These are phyloP conservation scores for Ilyonectria sp. DNA, from an alignment of 2,329 filamentous ascomycete species.

Conservation along the genomic window DNA sequence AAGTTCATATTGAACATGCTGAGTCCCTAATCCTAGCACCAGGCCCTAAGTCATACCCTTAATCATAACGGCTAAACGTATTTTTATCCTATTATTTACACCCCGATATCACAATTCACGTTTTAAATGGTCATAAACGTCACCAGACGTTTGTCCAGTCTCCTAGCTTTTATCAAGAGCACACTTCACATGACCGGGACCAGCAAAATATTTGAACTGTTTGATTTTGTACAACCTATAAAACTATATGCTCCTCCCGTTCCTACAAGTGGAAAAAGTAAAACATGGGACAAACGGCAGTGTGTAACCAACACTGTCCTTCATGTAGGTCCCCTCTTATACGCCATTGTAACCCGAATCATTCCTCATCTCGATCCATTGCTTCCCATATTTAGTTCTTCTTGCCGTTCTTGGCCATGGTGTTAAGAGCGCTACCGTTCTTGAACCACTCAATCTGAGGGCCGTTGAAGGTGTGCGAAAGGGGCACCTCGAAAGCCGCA, in stretches of 20 bases:
- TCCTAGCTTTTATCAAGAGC: no score
- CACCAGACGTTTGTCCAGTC: not conserved
- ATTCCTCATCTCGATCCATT: constrained; percentile 40
- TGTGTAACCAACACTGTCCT: constrained; percentile 36
- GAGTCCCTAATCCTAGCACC: no score
- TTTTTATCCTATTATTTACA: no score
- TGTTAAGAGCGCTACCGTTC: constrained; percentile 97
- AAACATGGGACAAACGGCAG: constrained; percentile 40
- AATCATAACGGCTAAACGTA: no score
- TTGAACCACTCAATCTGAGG: constrained; percentile 99
- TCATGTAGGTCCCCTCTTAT: constrained; percentile 42
- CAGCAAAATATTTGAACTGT: constrained; percentile 35
- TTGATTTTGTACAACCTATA: constrained; percentile 49
- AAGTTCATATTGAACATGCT: no score
- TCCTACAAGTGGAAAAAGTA: constrained; percentile 44
- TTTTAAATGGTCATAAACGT: not conserved
- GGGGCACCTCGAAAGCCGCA: constrained; percentile 83
- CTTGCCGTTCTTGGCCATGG: constrained; percentile 85
- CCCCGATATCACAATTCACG: no score
- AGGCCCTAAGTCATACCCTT: no score
- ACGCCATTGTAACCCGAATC: constrained; percentile 46
- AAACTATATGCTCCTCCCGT: constrained; percentile 47
- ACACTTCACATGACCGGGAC: not conserved
- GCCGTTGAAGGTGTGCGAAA: constrained; percentile 98
- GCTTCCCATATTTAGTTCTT: constrained; percentile 47